Percentiles rank a stretch among this genome's conserved stretches.
These are phyloP conservation scores for Leucaena leucocephala DNA, from an alignment of 306 rosid species.

Conservation along the genomic window DNA sequence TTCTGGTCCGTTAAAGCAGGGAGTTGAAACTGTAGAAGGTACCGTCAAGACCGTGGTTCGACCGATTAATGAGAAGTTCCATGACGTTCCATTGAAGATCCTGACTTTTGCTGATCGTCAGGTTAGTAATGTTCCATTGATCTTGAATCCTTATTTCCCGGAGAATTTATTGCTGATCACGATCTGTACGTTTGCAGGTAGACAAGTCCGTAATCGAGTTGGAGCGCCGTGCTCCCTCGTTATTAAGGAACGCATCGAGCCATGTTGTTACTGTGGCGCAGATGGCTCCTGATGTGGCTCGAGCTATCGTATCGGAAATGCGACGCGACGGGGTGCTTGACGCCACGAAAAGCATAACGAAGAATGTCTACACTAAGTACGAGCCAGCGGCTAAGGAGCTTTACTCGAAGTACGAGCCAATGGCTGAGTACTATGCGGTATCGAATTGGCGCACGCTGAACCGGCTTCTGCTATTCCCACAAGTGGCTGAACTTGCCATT, in stretches of 20 bases:
- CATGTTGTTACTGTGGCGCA: constrained; percentile 28
- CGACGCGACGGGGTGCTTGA: constrained; percentile 46
- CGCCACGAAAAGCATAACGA: constrained; percentile 24
- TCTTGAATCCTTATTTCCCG: neutral
- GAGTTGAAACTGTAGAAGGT: constrained; percentile 56
- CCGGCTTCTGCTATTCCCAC: constrained; percentile 49
- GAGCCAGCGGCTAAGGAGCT: constrained; percentile 47
- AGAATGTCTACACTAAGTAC: constrained; percentile 35
- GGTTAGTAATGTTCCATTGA: constrained; percentile 28
- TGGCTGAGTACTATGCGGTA: constrained; percentile 50
- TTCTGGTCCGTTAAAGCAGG: constrained; percentile 54
- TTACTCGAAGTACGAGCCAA: constrained; percentile 47
- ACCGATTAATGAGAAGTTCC: constrained; percentile 58
- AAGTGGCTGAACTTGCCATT: constrained; percentile 43
- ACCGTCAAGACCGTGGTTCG: constrained; percentile 51
- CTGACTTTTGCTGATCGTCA: constrained; percentile 53
- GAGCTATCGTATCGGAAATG: constrained; percentile 36
- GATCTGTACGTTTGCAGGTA: constrained; percentile 37
- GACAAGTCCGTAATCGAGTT: constrained; percentile 43
- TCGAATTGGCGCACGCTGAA: constrained; percentile 54
- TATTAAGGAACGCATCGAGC: constrained; percentile 42
- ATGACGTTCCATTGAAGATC: constrained; percentile 49
- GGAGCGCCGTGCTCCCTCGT: constrained; percentile 43
- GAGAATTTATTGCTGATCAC: neutral
- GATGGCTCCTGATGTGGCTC: constrained; percentile 37